Conservation (phyloP, 2,329 filamentous ascomycete species). For the Ustulina deusta region DNA sequence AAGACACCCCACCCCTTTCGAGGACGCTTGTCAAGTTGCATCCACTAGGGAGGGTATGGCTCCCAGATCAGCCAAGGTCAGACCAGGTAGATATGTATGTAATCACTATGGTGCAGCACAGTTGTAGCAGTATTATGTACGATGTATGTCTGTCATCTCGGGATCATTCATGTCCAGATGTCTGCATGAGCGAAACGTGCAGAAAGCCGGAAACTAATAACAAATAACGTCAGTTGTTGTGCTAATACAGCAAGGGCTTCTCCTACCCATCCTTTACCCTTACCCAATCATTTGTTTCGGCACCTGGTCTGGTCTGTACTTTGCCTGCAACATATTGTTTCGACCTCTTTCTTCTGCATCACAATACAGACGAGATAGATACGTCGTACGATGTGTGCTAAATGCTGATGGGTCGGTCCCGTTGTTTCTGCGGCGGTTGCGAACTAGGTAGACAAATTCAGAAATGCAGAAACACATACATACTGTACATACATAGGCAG, state of each 20-base stretch:
- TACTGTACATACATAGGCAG: neutral
- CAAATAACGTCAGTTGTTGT: conserved; percentile 1
- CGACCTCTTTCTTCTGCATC: neutral
- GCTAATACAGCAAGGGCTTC: conserved; percentile 7
- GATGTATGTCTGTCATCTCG: conserved; percentile 33
- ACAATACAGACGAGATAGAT: neutral
- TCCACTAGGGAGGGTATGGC: no score
- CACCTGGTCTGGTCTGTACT: neutral
- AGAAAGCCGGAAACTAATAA: conserved; percentile 22
- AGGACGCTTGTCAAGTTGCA: conserved; percentile 30
- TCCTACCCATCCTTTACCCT: neutral
- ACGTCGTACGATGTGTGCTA: conserved; percentile 14
- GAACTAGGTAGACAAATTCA: conserved; percentile 3
- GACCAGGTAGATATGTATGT: conserved; percentile 10
- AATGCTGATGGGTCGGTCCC: conserved; percentile 5
- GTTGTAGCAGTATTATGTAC: conserved; percentile 22
- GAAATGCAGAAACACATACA: conserved; percentile 17
- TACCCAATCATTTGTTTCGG: neutral
- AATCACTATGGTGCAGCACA: conserved; percentile 12
- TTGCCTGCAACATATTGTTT: neutral
- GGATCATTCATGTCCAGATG: conserved; percentile 16
- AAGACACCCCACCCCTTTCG: conserved; percentile 25
- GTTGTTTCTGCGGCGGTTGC: conserved; percentile 23
- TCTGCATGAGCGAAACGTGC: conserved; percentile 33
- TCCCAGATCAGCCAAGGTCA: conserved; percentile 24